Base-by-base conservation (phyloP, 768 basidiomycete genomes). In the Tricholoma sp. region DNA sequence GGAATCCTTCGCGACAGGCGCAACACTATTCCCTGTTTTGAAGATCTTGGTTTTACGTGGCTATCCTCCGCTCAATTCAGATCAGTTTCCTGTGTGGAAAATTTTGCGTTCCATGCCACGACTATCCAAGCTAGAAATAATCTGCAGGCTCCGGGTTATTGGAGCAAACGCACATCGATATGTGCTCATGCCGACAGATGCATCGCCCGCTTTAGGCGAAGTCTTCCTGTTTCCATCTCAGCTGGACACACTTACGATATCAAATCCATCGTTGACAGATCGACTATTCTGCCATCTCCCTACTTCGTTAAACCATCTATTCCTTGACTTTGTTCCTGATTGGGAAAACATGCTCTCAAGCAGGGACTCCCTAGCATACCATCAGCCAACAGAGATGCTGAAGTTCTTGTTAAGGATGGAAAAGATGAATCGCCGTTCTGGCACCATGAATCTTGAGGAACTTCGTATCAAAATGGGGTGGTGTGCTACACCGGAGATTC, bases 241-340 rank as follows among this genome's bases (percentile, higher is more conserved):
- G 18, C 24, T 61, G 20, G 54, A 58, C 17, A 45, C 37, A n/a
- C 57, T 58, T 28, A 31, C 39, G 1, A 58, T 61, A 20, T 50
- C 60, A 28, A 58, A 61, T 33, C 60, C 60, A 28, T 33, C 50
- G 34, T 47, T 61, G 52, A 20, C 34, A 18, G 60, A 61, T n/a
- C 52, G 29, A 31, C 18, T 58, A 8, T 61, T 61, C 53, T 17
- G 15, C 5, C 56, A 57, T 34, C 36, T 61, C 1, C 59, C 59
- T 6, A 39, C 48, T 17, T 57, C 50, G 24, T 42, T 61, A 24
- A 36, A 34, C 20, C 52, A 18, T 45, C 56, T 61, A 15, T 58
- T 50, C 29, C 56, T 61, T n/a, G 59, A 61, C 53, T 61, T 61
- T 29, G 37, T 61, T 17, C 59, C 59, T 33, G 59, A 61, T 42